Evolutionary conservation across 1,139 yeast genomes (phyloP), one percentile per base, ranked within the genome.

Genomic region (Pichia sp.): DNA sequence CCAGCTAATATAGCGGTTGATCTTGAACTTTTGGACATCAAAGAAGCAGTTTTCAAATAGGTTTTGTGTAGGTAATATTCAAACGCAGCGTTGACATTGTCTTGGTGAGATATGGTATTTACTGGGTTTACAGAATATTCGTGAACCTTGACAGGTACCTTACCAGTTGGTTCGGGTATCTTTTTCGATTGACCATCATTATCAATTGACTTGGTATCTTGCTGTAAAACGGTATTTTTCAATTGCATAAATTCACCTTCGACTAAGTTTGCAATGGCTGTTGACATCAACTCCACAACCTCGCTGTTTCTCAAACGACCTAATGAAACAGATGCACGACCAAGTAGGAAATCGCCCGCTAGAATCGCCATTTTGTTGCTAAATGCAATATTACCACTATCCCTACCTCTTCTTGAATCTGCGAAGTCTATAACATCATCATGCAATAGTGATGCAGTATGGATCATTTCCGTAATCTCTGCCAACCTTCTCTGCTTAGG

Each of bases 181-280:
- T 61, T 61, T 61, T 84, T 84, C 1, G 66, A 62, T 36, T 76
- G 81, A 56, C 78, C 81, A 58, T 78, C 83, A 52, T 62, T 60
- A 45, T 63, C 66, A 56, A 75, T 71, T 33, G 77, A 70, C 48
- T 76, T 74, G 44, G 73, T 68, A 52, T 78, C 67, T 36, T 78
- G 78, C 55, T 75, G 83, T 53, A 85, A 72, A 2, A 91, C 95
- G 0, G 97, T 90, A 71, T 93, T 93, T 64, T 92, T 92, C 74
- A 93, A 80, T 73, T 93, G 99, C 98, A 93, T 92, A 68, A 93
- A 92, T 72, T 93, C 99, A 49, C 99, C 99, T 73, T 95, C 99
- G 0, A 93, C 99, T 58, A 95, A 77, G 69, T 95, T 95, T 30
- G 98, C 99, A 68, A 93, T 93, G 44, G 97, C 87, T 7, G 97